Evolutionary conservation across 2,329 filamentous ascomycete species (phyloP), one percentile per base, ranked within the genome.

Genomic region (Aspergillus piperis): DNA sequence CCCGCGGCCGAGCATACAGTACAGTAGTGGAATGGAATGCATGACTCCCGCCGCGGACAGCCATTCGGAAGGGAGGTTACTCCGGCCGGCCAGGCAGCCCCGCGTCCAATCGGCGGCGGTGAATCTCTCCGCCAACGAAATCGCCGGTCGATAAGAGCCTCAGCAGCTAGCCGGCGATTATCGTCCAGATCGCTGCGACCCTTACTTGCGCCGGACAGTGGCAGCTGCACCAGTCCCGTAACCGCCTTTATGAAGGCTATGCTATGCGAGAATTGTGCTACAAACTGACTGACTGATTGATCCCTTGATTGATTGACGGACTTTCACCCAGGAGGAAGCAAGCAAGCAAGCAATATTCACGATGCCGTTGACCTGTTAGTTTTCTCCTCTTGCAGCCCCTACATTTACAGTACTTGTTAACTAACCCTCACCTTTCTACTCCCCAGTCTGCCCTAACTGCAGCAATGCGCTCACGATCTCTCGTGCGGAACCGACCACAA

Each of bases 381-480:
- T 39, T 7, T 25, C 38, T 8, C 11, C 61, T 49, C 36, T 17
- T 25, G 21, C n/a, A 41, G 13, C 10, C 11, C 15, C 25, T 38
- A 36, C 6, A 52, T 17, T 38, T 50, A 49, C 48, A 17, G 10
- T 25, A 32, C 27, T 23, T 56, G 25, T 21, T 17, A 13, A 49
- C 69, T 72, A 59, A 74, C 62, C 10, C 4, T 36, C 11, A 6
- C 11, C 5, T 36, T 36, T 50, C 21, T 47, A 52, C 42, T 38
- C 13, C 58, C 53, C 59, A 82, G 80, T 82, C 68, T 82, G 80
- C 60, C 80, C 80, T 11, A 78, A 80, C 64, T 82, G 80, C 73
- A 79, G 76, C 70, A 82, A 82, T 74, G 77, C 73, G 64, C 73
- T 82, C 58, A 81, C 79, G 11, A 78, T 82, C 54, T 77, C 78